These are phyloP conservation scores for Ordospora pajunii DNA, from an alignment of 371 early-diverging fungal genomes.

Conservation along the genomic window DNA sequence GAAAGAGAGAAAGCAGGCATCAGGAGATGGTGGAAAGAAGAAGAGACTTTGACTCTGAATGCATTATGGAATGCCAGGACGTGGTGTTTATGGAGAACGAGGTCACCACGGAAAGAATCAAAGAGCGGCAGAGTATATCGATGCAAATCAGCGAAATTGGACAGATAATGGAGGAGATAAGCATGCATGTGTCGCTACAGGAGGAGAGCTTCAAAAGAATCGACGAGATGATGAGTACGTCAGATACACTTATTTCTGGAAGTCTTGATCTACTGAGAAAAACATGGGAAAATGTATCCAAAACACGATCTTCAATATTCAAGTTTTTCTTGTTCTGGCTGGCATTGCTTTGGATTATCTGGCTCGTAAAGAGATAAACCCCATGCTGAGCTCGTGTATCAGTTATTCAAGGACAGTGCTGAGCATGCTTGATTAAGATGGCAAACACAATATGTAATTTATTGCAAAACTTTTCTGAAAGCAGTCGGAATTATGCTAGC, in stretches of 20 bases:
- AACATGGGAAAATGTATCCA: conserved; percentile 29
- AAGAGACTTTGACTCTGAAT: not conserved
- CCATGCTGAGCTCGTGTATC: not conserved
- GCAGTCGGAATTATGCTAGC: not conserved
- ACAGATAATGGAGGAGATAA: conserved; percentile 59
- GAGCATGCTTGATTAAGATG: too few relatives aligned
- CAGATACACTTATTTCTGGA: conserved; percentile 26
- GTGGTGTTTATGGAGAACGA: not conserved
- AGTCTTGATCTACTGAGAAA: conserved; percentile 35
- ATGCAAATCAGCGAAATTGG: conserved; percentile 61
- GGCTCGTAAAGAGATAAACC: conserved; percentile 26
- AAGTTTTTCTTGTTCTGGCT: conserved; percentile 55
- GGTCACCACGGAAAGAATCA: not conserved
- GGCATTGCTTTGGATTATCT: conserved; percentile 39
- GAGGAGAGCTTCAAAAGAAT: conserved; percentile 59
- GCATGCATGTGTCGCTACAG: conserved; percentile 59
- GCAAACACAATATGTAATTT: not conserved
- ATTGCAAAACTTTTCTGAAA: not conserved
- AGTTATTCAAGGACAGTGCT: not conserved
- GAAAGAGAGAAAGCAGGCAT: not conserved
- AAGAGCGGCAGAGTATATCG: conserved; percentile 49
- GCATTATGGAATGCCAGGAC: not conserved
- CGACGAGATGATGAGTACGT: conserved; percentile 49
- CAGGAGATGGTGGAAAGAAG: not conserved
- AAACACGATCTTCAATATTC: conserved; percentile 37